These are phyloP conservation scores for Rhodosporidiobolus odoratus DNA, from an alignment of 768 basidiomycete species.

Conservation along the genomic window DNA sequence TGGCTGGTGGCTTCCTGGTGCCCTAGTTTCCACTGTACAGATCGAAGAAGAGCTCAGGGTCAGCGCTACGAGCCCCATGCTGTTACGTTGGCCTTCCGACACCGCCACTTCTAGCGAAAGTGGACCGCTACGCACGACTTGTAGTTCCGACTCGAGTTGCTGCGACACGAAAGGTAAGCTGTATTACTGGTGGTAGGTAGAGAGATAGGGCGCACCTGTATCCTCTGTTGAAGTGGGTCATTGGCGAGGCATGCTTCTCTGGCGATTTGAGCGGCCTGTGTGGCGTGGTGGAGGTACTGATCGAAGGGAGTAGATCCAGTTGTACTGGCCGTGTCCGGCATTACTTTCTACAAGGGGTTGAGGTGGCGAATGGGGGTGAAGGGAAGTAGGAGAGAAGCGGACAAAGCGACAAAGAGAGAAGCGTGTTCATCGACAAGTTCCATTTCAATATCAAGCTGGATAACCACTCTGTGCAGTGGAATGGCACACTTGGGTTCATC, in stretches of 20 bases:
- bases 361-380: not conserved
- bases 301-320: not conserved
- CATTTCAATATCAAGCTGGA: not conserved
- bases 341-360: too few species aligned
- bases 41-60: not conserved
- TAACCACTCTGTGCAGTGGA: not conserved
- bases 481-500: not conserved
- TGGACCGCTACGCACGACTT: slow-evolving; percentile 4
- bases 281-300: slow-evolving; percentile 15
- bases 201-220: not conserved
- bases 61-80: too few species aligned
- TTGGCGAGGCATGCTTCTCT: slow-evolving; percentile 1
- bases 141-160: slow-evolving; percentile 15
- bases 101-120: not conserved
- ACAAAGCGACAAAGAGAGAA: not conserved
- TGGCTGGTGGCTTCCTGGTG: not conserved
- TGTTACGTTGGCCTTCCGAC: too few species aligned
- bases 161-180: not conserved
- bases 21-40: slow-evolving; percentile 16
- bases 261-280: slow-evolving; percentile 13
- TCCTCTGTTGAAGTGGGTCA: not conserved
- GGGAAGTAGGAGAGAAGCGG: not conserved
- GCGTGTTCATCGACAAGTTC: not conserved
- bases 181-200: not conserved
- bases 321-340: too few species aligned